Evolutionary conservation across 768 basidiomycete genomes (phyloP).

Genomic region (Leccinum variicolor): DNA sequence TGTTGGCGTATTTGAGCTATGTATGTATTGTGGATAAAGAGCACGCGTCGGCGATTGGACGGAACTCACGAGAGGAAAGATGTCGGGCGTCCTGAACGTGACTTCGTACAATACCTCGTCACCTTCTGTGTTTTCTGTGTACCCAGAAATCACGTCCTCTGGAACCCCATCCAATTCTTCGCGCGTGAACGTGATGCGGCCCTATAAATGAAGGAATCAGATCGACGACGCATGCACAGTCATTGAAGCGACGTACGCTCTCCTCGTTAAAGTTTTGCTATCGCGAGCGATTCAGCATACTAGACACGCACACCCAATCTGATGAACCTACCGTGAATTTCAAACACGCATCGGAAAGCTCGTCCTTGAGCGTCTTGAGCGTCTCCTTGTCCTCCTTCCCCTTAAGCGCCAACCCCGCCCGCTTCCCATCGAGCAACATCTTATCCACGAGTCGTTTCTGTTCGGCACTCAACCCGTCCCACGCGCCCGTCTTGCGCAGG

Average conservation of each 20-base stretch:
- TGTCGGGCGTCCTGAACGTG: conserved; percentile 79
- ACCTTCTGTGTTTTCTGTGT: conserved; percentile 57
- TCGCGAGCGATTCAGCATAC: not conserved
- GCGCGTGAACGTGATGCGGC: conserved; percentile 56
- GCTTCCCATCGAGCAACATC: conserved; percentile 71
- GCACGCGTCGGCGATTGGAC: not conserved
- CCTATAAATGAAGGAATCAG: conserved; percentile 37
- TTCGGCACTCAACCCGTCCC: conserved; percentile 62
- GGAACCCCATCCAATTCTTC: conserved; percentile 82
- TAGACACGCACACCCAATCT: no score
- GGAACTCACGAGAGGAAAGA: conserved; percentile 62
- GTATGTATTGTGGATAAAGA: not conserved
- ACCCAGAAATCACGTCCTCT: conserved; percentile 72
- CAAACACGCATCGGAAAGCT: conserved; percentile 66
- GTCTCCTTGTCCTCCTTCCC: conserved; percentile 54
- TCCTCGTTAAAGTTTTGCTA: conserved; percentile 82
- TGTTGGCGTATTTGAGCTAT: conserved; percentile 78
- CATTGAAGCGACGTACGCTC: conserved; percentile 43
- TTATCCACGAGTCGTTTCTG: conserved; percentile 76
- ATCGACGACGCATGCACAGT: not conserved
- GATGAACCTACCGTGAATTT: conserved; percentile 46
- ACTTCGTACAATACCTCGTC: conserved; percentile 61
- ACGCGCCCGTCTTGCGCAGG: conserved; percentile 55
- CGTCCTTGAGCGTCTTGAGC: conserved; percentile 65
- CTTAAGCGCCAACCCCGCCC: conserved; percentile 73